Conservation (phyloP, 768 basidiomycete species). For the Mrakia frigida region DNA sequence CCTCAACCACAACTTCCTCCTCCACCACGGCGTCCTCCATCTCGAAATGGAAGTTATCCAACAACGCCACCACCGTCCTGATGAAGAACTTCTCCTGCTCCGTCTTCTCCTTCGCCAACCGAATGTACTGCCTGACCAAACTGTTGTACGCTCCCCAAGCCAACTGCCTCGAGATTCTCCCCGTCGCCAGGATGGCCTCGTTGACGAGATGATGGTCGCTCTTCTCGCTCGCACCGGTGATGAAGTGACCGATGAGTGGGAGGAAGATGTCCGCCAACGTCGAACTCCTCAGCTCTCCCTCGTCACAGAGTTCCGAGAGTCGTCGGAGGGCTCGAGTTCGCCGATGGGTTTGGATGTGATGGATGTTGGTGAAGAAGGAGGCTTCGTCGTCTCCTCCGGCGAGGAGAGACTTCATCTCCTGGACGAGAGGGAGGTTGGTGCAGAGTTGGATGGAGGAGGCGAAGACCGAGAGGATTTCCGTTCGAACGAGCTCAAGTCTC, state of each 20-base stretch:
- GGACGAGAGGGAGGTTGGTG: constrained; percentile 55
- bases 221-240: constrained; percentile 53
- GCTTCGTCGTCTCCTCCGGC: constrained; percentile 88
- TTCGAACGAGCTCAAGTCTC: constrained; percentile 77
- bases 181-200: constrained; percentile 76
- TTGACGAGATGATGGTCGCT: constrained; percentile 80
- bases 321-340: constrained; percentile 77
- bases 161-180: constrained; percentile 68
- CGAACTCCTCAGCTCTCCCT: constrained; percentile 60
- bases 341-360: constrained; percentile 87
- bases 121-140: constrained; percentile 74
- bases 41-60: constrained; percentile 87
- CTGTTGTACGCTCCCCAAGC: constrained; percentile 78
- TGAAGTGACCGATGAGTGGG: constrained; percentile 77
- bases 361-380: constrained; percentile 93
- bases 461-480: constrained; percentile 73
- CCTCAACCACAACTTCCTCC: constrained; percentile 39
- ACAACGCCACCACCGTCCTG: constrained; percentile 72
- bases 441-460: constrained; percentile 67
- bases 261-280: constrained; percentile 71
- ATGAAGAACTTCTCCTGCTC: constrained; percentile 72
- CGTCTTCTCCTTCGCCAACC: constrained; percentile 55
- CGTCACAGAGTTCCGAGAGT: constrained; percentile 69
- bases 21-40: constrained; percentile 57
- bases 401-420: constrained; percentile 74